Conservation (phyloP, 1,139 yeast genomes). For the Yamadazyma diddensiae region DNA sequence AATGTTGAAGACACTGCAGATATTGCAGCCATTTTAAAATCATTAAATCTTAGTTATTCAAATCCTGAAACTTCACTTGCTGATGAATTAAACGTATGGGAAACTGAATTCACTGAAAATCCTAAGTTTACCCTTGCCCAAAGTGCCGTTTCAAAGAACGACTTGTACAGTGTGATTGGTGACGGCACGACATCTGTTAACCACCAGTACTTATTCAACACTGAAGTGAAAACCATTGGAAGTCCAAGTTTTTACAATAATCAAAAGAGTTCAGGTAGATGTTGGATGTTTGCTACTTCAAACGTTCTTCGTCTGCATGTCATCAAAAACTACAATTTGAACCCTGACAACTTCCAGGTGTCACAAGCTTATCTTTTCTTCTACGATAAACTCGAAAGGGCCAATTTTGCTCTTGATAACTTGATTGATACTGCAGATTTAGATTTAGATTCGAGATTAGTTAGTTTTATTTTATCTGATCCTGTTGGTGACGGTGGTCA, state of each 20-base stretch:
- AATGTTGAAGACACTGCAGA: too few species aligned
- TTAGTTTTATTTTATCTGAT: conserved; percentile 56
- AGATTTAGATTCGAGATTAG: conserved; percentile 64
- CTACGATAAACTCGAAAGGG: conserved; percentile 38
- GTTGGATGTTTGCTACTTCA: conserved; percentile 86
- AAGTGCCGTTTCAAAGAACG: conserved; percentile 53
- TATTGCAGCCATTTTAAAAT: too few species aligned
- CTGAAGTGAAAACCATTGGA: conserved; percentile 61
- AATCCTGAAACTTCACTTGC: too few species aligned
- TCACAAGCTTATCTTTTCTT: conserved; percentile 52
- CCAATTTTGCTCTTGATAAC: conserved; percentile 75
- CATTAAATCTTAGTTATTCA: too few species aligned
- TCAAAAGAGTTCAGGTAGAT: conserved; percentile 74
- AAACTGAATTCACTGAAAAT: conserved; percentile 43
- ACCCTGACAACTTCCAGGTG: conserved; percentile 59
- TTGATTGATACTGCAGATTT: conserved; percentile 63
- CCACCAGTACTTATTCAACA: conserved; percentile 55
- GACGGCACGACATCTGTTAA: conserved; percentile 22
- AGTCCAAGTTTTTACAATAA: conserved; percentile 60
- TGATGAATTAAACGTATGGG: conserved; percentile 47
- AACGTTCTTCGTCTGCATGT: conserved; percentile 66
- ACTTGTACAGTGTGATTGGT: conserved; percentile 43
- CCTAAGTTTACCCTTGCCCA: conserved; percentile 60
- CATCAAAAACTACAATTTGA: conserved; percentile 60
- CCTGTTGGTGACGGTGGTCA: conserved; percentile 86